Evolutionary conservation across 768 basidiomycete genomes (phyloP).

Genomic region (Mycena alexandri): DNA sequence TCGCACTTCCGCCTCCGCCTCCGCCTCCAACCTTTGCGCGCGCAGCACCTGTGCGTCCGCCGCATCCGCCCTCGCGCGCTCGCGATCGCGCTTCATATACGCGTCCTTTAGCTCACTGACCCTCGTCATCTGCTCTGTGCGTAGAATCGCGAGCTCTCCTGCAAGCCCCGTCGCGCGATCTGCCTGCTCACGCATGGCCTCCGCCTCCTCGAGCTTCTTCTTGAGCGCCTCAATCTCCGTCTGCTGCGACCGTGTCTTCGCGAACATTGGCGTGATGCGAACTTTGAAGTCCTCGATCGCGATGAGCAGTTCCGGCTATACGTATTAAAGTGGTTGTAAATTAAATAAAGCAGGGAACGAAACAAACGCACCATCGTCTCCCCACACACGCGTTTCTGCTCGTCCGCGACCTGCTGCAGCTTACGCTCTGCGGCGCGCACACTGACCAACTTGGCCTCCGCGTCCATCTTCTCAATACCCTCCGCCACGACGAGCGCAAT

Average conservation of each 20-base stretch:
- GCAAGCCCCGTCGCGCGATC: conserved; percentile 39
- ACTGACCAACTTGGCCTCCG: conserved; percentile 49
- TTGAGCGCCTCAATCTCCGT: conserved; percentile 40
- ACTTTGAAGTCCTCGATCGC: conserved; percentile 56
- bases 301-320: conserved; percentile 48
- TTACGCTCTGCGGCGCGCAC: conserved; percentile 53
- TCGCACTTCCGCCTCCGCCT: conserved; percentile 45
- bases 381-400: conserved; percentile 41
- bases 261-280: conserved; percentile 57
- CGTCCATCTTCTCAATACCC: conserved; percentile 50
- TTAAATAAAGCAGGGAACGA: conserved; percentile 2
- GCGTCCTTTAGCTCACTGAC: not conserved
- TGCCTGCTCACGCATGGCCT: conserved; percentile 38
- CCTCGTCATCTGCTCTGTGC: conserved; percentile 7
- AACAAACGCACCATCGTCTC: conserved; percentile 46
- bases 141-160: conserved; percentile 41
- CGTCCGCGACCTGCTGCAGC: conserved; percentile 44
- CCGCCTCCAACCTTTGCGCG: conserved; percentile 46
- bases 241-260: conserved; percentile 28
- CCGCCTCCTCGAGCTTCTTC: conserved; percentile 46
- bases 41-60: conserved; percentile 43
- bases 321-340: not conserved
- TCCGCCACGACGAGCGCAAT: conserved; percentile 46
- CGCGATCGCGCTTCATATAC: conserved; percentile 42
- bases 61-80: conserved; percentile 44